Conservation (phyloP, 2,329 filamentous ascomycete genomes). For the Trichoderma sp. region DNA sequence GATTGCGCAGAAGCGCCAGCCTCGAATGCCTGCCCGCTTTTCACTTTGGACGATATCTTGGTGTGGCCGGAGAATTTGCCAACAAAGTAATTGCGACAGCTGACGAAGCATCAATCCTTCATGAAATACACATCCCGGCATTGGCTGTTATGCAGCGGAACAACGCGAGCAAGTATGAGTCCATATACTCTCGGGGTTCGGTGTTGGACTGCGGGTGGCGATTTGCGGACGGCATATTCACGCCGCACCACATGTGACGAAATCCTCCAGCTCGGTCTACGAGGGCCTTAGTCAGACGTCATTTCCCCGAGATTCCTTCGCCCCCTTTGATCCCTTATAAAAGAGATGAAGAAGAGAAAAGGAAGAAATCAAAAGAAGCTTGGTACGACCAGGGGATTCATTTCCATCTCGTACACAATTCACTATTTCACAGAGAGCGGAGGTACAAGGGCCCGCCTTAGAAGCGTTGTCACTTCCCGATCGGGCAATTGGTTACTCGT, state of each 20-base stretch:
- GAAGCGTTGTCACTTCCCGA: neutral
- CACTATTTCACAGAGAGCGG: neutral
- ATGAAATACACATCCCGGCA: neutral
- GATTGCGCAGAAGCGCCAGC: neutral
- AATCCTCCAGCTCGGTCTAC: conserved; percentile 11
- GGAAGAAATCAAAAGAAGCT: neutral
- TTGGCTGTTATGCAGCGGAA: neutral
- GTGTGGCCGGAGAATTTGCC: conserved; percentile 2
- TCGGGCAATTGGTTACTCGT: conserved; percentile 24
- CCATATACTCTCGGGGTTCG: neutral
- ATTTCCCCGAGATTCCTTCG: neutral
- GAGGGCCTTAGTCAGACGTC: neutral
- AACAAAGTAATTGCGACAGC: neutral
- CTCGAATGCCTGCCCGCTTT: neutral
- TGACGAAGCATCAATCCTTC: neutral
- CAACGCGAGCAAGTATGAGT: neutral
- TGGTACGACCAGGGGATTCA: neutral
- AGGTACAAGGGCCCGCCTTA: neutral
- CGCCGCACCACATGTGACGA: neutral
- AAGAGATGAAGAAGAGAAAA: neutral
- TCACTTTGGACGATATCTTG: conserved; percentile 25
- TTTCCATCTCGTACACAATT: neutral
- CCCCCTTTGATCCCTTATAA: neutral
- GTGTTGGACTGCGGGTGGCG: neutral
- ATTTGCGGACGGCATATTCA: neutral